Evolutionary conservation across 495 filamentous ascomycete species (phyloP).

Genomic region (Neurospora sp.): DNA sequence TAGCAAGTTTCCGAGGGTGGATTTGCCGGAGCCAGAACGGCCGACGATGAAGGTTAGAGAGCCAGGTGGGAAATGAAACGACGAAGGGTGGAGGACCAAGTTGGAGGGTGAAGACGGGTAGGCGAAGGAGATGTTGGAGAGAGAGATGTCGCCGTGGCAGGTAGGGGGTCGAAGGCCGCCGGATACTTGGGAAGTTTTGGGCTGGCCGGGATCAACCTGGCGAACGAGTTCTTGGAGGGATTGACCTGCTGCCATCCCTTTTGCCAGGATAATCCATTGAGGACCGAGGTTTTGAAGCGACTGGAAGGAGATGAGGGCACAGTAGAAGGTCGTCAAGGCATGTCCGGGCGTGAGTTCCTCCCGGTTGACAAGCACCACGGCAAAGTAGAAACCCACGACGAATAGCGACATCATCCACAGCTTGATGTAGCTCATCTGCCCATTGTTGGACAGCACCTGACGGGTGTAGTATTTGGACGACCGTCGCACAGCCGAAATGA

Average conservation of each 20-base stretch:
- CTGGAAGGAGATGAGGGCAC: slow-evolving; percentile 65
- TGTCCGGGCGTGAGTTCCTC: slow-evolving; percentile 48
- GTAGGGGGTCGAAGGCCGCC: neutral
- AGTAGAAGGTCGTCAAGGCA: slow-evolving; percentile 79
- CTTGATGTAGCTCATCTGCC: slow-evolving; percentile 62
- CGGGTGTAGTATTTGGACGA: slow-evolving; percentile 56
- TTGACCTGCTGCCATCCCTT: slow-evolving; percentile 66
- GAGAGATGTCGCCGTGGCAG: slow-evolving; percentile 13
- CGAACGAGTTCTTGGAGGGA: slow-evolving; percentile 38
- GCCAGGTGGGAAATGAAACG: slow-evolving; percentile 60
- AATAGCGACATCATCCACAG: slow-evolving; percentile 74
- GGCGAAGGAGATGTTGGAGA: slow-evolving; percentile 59
- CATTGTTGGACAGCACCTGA: slow-evolving; percentile 56
- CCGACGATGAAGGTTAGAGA: slow-evolving; percentile 78
- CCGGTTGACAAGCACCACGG: slow-evolving; percentile 50
- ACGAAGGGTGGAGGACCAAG: slow-evolving; percentile 43
- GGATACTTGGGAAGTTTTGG: neutral
- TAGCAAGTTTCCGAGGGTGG: slow-evolving; percentile 74
- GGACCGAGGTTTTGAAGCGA: slow-evolving; percentile 63
- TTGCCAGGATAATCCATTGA: slow-evolving; percentile 63
- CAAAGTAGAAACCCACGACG: slow-evolving; percentile 88
- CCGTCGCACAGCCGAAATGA: slow-evolving; percentile 42
- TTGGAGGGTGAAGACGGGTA: slow-evolving; percentile 68
- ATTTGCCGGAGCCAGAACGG: slow-evolving; percentile 86
- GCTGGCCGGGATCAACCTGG: neutral